Conservation (phyloP, 2,329 filamentous ascomycete genomes). For the Talaromyces sp. region DNA sequence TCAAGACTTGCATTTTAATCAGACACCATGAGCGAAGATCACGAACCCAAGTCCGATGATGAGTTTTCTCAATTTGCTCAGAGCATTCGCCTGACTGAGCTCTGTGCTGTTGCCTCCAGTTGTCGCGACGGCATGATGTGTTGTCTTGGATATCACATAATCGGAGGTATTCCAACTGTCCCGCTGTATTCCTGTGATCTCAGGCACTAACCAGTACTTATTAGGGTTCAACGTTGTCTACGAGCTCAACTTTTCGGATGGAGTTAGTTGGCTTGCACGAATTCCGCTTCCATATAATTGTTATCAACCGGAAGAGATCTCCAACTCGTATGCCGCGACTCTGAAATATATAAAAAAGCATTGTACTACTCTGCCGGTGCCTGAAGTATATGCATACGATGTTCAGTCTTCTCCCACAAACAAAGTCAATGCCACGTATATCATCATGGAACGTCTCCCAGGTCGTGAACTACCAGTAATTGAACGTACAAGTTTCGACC, state of each 20-base stretch:
- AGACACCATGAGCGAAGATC: background rate
- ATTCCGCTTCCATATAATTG: background rate
- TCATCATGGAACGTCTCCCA: no score
- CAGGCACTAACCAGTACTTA: background rate
- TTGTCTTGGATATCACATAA: background rate
- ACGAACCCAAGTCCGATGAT: background rate
- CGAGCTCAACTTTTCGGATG: background rate
- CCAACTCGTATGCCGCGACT: background rate
- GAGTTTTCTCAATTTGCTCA: background rate
- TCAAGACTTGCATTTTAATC: background rate
- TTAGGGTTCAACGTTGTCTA: background rate
- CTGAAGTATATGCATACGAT: no score
- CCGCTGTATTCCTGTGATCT: background rate
- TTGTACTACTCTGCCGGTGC: no score
- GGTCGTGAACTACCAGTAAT: no score
- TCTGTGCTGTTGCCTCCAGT: background rate
- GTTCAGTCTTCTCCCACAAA: no score
- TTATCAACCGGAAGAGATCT: slow-evolving; percentile 1
- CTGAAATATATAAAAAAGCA: slow-evolving; percentile 3
- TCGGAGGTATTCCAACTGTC: slow-evolving; percentile 2
- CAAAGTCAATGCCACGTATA: no score
- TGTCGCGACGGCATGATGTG: background rate
- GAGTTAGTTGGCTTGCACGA: background rate
- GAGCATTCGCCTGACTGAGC: background rate
- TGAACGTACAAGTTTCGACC: background rate